Evolutionary conservation across 108 stramenopile genomes (phyloP), one percentile per base, ranked within the genome.

Genomic region (Pseudonitzschia delicatissima): DNA sequence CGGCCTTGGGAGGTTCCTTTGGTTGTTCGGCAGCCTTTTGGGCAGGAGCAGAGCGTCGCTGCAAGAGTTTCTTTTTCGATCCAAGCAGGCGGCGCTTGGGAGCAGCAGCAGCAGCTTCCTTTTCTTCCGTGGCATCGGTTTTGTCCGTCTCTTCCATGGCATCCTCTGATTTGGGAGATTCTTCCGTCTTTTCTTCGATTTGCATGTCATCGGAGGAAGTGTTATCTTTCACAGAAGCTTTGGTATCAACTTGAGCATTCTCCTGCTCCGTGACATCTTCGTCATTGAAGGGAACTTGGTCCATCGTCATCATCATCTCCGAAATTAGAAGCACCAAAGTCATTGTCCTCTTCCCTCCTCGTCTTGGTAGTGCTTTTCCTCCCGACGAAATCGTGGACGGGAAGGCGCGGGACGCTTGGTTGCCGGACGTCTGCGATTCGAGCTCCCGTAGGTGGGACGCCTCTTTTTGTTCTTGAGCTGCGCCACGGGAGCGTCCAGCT

Each of bases 401-500:
- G n/a, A n/a, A n/a, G n/a, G n/a, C n/a, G n/a, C n/a, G n/a, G n/a
- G n/a, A n/a, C n/a, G n/a, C n/a, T n/a, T 42, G 40, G 40, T 42
- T 13, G 40, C 40, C 40, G n/a, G n/a, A n/a, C n/a, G n/a, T n/a
- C n/a, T n/a, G n/a, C n/a, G n/a, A n/a, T n/a, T n/a, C n/a, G n/a
- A n/a, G n/a, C n/a, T n/a, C n/a, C n/a, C n/a, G n/a, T n/a, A n/a
- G n/a, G n/a, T n/a, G n/a, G n/a, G n/a, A n/a, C n/a, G n/a, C n/a
- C n/a, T n/a, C n/a, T n/a, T n/a, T n/a, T n/a, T n/a, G n/a, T n/a
- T n/a, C n/a, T n/a, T n/a, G n/a, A n/a, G n/a, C n/a, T 45, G 8
- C 37, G 8, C 37, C 37, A 34, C 44, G 5, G 61, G 37, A 47
- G 79, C 60, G 73, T 88, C 85, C 60, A 87, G 69, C 37, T 70